phyloP scores from a whole-genome alignment of 306 rosid genomes.

The Dryas octopetala region DNA sequence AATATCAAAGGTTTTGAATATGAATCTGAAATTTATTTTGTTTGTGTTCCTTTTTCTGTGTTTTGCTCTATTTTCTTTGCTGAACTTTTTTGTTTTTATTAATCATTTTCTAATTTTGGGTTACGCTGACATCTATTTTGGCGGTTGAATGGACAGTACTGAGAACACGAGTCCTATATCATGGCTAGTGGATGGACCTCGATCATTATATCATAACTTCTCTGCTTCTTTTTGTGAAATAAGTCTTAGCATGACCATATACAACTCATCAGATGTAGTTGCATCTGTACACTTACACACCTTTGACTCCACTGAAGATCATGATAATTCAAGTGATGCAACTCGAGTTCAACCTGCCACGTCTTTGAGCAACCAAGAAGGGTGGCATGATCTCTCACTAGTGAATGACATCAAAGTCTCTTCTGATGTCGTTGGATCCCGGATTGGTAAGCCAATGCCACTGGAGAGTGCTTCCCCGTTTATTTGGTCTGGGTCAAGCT shows the following conservation, averaged over 20 bases:
- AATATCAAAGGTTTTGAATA: constrained; percentile 20
- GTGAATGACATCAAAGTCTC: constrained; percentile 59
- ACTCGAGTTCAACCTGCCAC: constrained; percentile 35
- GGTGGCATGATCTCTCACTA: constrained; percentile 76
- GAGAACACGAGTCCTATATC: constrained; percentile 75
- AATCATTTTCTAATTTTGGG: neutral
- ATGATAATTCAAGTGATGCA: constrained; percentile 30
- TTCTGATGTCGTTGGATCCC: constrained; percentile 46
- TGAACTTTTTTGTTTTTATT: neutral
- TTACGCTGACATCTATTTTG: constrained; percentile 6
- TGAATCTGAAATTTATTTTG: constrained; percentile 15
- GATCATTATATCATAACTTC: constrained; percentile 68
- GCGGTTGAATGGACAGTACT: constrained; percentile 40
- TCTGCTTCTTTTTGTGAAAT: constrained; percentile 65
- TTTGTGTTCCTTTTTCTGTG: neutral
- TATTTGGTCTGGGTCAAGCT: constrained; percentile 90
- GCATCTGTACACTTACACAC: constrained; percentile 64
- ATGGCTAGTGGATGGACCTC: constrained; percentile 88
- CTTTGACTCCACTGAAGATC: constrained; percentile 33
- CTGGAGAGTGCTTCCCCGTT: constrained; percentile 59
- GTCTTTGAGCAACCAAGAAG: constrained; percentile 55
- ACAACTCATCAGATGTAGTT: constrained; percentile 57
- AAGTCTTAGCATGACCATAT: constrained; percentile 66
- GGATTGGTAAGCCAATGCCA: constrained; percentile 38
- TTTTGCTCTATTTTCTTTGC: neutral